Conservation (phyloP, 768 basidiomycete species). For the Amanita rimosa region DNA sequence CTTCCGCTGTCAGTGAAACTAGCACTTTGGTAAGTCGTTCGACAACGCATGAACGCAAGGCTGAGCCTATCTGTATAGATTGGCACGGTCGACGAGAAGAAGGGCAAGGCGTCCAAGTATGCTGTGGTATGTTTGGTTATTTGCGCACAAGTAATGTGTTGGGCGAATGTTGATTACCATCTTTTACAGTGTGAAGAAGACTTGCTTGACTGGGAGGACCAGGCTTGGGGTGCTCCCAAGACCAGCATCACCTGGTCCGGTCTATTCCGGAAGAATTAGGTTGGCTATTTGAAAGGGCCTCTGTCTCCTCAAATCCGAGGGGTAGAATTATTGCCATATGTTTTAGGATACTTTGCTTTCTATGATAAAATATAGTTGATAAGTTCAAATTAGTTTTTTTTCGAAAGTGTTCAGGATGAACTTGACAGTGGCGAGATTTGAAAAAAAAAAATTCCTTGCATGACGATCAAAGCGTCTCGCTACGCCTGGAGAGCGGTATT, state of each 20-base stretch:
- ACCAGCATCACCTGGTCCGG: not conserved
- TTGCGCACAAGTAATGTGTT: not conserved
- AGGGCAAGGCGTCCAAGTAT: not conserved
- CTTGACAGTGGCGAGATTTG: too few species aligned
- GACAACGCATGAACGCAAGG: not conserved
- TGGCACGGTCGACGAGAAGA: not conserved
- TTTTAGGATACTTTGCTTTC: not conserved
- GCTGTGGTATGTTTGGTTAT: not conserved
- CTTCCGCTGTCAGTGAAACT: not conserved
- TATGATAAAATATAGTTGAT: not conserved
- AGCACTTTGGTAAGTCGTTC: slow-evolving; percentile 1
- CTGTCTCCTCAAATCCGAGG: not conserved
- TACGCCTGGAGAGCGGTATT: too few species aligned
- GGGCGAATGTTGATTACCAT: not conserved
- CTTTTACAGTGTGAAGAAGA: not conserved
- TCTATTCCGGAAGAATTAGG: not conserved
- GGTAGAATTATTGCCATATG: not conserved
- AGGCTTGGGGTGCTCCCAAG: slow-evolving; percentile 3
- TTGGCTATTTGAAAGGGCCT: not conserved
- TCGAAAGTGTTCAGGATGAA: too few species aligned
- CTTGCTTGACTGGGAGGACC: slow-evolving; percentile 1
- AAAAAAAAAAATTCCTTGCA: too few species aligned
- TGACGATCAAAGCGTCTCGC: too few species aligned
- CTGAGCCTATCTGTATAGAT: not conserved
- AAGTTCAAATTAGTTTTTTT: too few species aligned